phyloP scores from a whole-genome alignment of 202 grass and related monocot species.

The Bolboschoenoplectus hybrid region DNA sequence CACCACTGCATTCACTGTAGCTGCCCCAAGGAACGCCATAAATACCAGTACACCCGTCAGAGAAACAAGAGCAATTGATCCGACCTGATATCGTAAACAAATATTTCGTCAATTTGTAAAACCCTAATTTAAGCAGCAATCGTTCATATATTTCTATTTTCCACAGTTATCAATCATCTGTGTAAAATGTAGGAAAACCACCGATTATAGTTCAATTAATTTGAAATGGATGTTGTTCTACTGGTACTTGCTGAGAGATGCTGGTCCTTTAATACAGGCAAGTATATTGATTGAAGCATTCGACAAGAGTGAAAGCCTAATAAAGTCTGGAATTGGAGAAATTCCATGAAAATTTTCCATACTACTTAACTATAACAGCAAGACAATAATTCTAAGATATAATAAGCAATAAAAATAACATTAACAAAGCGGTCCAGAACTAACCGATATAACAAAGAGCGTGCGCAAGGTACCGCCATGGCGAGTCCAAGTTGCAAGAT shows the following conservation, averaged over 20 bases:
- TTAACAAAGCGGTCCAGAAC: not conserved
- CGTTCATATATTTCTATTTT: not conserved
- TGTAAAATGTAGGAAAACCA: not conserved
- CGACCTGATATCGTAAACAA: conserved; percentile 44
- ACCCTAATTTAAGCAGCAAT: not conserved
- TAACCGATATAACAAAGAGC: conserved; percentile 64
- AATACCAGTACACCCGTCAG: conserved; percentile 57
- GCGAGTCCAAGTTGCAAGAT: conserved; percentile 63
- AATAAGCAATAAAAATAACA: not conserved
- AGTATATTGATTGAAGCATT: not conserved
- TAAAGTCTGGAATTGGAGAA: not conserved
- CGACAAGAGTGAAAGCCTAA: not conserved
- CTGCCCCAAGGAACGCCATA: conserved; percentile 46
- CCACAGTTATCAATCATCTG: not conserved
- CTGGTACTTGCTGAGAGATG: too few species aligned
- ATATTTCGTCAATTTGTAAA: not conserved
- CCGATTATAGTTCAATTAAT: not conserved
- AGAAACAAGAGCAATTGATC: conserved; percentile 53
- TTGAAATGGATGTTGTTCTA: not conserved
- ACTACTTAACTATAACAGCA: too few species aligned
- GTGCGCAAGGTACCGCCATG: conserved; percentile 49
- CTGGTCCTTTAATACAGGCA: not conserved
- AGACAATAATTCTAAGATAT: not conserved
- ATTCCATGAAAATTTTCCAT: not conserved
- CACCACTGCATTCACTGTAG: conserved; percentile 52